Conservation (phyloP, 2,329 filamentous ascomycete genomes). For the Thelonectria discophora region DNA sequence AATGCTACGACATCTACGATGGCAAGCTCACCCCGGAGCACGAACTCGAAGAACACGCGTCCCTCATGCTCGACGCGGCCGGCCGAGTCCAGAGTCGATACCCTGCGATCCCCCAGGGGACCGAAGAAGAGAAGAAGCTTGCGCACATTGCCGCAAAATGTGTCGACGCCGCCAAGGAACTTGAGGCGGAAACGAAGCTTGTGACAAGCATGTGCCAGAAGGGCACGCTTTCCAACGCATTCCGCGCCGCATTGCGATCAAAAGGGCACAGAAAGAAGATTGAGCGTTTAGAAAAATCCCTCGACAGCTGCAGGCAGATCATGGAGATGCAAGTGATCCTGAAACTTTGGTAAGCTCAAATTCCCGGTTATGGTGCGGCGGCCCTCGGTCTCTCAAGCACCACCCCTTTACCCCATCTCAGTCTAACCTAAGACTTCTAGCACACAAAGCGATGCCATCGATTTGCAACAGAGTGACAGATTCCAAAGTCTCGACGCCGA, state of each 20-base stretch:
- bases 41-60: slow-evolving; percentile 2
- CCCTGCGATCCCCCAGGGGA: neutral
- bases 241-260: neutral
- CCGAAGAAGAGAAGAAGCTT: neutral
- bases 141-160: slow-evolving; percentile 2
- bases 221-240: neutral
- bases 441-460: slow-evolving; percentile 1
- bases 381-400: no score
- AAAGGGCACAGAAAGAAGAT: slow-evolving; percentile 11
- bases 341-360: slow-evolving; percentile 1
- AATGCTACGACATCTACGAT: slow-evolving; percentile 16
- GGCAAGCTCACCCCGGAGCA: neutral
- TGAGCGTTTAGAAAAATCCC: neutral
- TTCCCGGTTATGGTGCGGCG: no score
- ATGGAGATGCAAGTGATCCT: slow-evolving; percentile 16
- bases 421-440: neutral
- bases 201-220: neutral
- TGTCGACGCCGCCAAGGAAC: neutral
- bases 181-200: neutral
- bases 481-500: neutral
- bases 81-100: neutral
- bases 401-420: no score
- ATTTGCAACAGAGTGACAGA: neutral
- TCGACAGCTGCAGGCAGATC: neutral
- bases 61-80: neutral